phyloP scores from a whole-genome alignment of 148 eudicot genomes.

The Amaranthus palmeri region DNA sequence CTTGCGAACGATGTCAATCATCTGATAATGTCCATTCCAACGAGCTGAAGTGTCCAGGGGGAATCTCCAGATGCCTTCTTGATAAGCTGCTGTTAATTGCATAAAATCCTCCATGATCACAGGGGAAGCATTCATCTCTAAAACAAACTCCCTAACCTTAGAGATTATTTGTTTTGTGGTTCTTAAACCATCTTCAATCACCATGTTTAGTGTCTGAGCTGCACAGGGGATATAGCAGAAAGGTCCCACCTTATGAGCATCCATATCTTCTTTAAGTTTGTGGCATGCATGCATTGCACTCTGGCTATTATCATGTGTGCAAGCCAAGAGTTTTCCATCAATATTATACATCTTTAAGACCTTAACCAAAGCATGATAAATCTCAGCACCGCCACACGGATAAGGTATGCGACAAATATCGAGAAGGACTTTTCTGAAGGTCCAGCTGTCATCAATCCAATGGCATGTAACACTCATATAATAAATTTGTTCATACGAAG shows the following conservation, averaged over 20 bases:
- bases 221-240: constrained; percentile 84
- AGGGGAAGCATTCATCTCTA: constrained; percentile 62
- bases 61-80: constrained; percentile 73
- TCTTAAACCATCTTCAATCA: constrained; percentile 68
- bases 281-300: constrained; percentile 68
- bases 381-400: constrained; percentile 65
- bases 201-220: constrained; percentile 58
- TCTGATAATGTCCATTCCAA: constrained; percentile 88
- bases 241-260: constrained; percentile 58
- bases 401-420: constrained; percentile 67
- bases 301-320: constrained; percentile 80
- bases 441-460: constrained; percentile 87
- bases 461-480: constrained; percentile 78
- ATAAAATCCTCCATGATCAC: constrained; percentile 60
- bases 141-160: constrained; percentile 70
- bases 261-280: constrained; percentile 66
- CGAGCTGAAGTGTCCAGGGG: constrained; percentile 79
- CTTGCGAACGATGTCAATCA: constrained; percentile 75
- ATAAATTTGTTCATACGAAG: constrained; percentile 58
- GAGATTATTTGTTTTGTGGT: constrained; percentile 50
- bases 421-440: constrained; percentile 68
- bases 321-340: constrained; percentile 57
- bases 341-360: constrained; percentile 58
- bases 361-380: constrained; percentile 47
- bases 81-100: constrained; percentile 49